Conservation (phyloP, 176 grass and related monocot species). For the Paspalum notatum region DNA sequence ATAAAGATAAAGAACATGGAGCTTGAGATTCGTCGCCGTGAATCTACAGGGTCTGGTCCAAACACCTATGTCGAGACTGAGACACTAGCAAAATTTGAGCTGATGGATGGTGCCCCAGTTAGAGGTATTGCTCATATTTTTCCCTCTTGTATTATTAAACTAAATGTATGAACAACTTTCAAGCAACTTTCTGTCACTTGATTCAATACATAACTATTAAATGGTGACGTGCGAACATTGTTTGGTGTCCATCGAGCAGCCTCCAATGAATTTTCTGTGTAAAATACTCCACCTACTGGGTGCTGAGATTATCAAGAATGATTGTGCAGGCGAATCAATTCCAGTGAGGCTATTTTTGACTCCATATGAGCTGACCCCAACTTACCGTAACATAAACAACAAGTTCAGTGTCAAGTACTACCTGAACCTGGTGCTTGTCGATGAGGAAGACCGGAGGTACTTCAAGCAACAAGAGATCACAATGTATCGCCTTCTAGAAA, state of each 20-base stretch:
- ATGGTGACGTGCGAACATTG: neutral
- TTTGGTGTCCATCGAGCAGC: neutral
- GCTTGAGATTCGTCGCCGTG: slow-evolving; percentile 84
- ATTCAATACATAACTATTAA: neutral
- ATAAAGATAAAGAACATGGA: slow-evolving; percentile 99
- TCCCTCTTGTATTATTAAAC: neutral
- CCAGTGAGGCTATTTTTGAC: slow-evolving; percentile 90
- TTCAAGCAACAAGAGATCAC: slow-evolving; percentile 99
- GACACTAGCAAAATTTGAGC: slow-evolving; percentile 92
- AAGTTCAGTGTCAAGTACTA: slow-evolving; percentile 98
- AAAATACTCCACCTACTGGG: neutral
- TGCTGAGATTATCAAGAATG: neutral
- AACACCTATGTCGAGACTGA: slow-evolving; percentile 96
- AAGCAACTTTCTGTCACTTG: slow-evolving; percentile 7
- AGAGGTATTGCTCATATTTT: slow-evolving; percentile 62
- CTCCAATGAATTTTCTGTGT: neutral
- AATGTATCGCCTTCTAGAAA: slow-evolving; percentile 62
- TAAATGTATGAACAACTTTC: neutral
- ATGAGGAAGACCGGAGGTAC: slow-evolving; percentile 96
- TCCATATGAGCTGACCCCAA: slow-evolving; percentile 53
- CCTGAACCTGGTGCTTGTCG: slow-evolving; percentile 92
- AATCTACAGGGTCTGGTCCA: slow-evolving; percentile 88
- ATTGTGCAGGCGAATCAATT: slow-evolving; percentile 58
- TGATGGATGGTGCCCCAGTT: slow-evolving; percentile 96
- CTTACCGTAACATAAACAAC: slow-evolving; percentile 85